Evolutionary conservation across 768 basidiomycete species (phyloP), one percentile per base, ranked within the genome.

Genomic region (Pleurotus cornucopiae): DNA sequence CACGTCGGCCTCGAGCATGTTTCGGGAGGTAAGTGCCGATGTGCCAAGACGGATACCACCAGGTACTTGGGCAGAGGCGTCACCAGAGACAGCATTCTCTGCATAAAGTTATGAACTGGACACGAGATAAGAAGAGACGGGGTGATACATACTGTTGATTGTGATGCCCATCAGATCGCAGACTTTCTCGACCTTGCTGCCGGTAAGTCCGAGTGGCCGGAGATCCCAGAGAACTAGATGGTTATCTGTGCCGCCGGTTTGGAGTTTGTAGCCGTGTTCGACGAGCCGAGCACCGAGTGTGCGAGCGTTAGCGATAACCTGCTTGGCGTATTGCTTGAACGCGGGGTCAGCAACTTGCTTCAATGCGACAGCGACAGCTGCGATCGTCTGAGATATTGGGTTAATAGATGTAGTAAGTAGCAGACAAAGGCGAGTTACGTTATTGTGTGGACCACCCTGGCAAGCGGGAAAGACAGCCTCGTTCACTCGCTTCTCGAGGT

Each of bases 371-470:
- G 97, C 97, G 60, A 99, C 79, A 64, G 85, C 94, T 41, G 96
- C 96, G 58, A 99, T 98, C 61, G 96, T 93, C 89, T 93, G 60
- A 39, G 9, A 37, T 26, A 13, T 45, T 5, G 45, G 49, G 20
- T 53, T 39, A 40, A 45, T 13, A 48, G 40, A 12, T 6, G 21
- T 5, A 34, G 41, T 2, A 25, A 16, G 41, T 44, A 7, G n/a
- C 39, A 21, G 21, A 18, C 49, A 25, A 21, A 40, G 51, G n/a
- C 56, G 26, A 20, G 41, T 12, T 56, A 91, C 90, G 76, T 99
- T 94, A 79, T 98, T 98, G 80, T 98, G 97, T 44, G 96, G 97
- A 48, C 96, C 97, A 73, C 97, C 97, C 76, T 98, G 97, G 82
- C 97, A 98, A 37, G 97, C 96, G 56, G 97, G 97, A 86, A 99